Conservation (phyloP, 495 filamentous ascomycete genomes). For the Lasiosphaeris hirsuta region DNA sequence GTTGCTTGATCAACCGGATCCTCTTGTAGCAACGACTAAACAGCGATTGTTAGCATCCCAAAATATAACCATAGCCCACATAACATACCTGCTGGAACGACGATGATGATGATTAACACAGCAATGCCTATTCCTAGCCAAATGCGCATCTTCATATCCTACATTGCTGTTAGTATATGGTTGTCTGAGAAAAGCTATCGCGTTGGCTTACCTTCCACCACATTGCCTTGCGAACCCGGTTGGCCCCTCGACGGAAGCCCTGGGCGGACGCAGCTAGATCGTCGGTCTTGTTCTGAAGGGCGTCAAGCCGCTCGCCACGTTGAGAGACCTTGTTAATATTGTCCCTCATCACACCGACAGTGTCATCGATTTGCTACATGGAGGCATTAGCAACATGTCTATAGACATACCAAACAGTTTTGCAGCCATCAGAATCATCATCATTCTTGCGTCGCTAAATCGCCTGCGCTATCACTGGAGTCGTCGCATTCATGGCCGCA, state of each 20-base stretch:
- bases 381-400: slow-evolving; percentile 8
- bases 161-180: slow-evolving; percentile 42
- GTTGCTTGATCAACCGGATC: slow-evolving; percentile 11
- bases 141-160: slow-evolving; percentile 99
- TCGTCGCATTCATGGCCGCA: too few relatives aligned
- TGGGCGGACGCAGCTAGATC: slow-evolving; percentile 85
- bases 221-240: slow-evolving; percentile 91
- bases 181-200: not conserved
- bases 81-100: slow-evolving; percentile 75
- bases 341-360: slow-evolving; percentile 86
- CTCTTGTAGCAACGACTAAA: slow-evolving; percentile 32
- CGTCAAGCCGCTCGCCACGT: slow-evolving; percentile 85
- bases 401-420: not conserved
- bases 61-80: not conserved
- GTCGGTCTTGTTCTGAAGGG: slow-evolving; percentile 93
- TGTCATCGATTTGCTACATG: slow-evolving; percentile 89
- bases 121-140: slow-evolving; percentile 87
- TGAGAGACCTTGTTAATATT: slow-evolving; percentile 92
- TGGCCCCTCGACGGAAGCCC: slow-evolving; percentile 92
- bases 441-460: too few relatives aligned
- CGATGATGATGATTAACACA: slow-evolving; percentile 84
- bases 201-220: slow-evolving; percentile 49
- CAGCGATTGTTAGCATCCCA: slow-evolving; percentile 4
- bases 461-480: too few relatives aligned
- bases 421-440: too few relatives aligned